Evolutionary conservation across 2,329 filamentous ascomycete genomes (phyloP).

Genomic region (Davidsoniella australis): DNA sequence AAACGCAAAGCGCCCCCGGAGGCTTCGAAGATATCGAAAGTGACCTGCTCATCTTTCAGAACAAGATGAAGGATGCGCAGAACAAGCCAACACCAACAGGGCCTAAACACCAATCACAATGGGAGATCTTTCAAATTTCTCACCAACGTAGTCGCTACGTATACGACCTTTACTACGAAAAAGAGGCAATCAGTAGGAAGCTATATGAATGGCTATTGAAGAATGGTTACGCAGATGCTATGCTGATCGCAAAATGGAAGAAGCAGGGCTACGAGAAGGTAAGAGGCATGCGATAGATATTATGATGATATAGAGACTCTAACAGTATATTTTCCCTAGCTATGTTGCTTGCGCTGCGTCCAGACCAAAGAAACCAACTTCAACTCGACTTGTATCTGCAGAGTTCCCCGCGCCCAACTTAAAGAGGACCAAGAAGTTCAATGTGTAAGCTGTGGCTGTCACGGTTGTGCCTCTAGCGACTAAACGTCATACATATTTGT

Average conservation of each 20-base stretch:
- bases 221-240: slow-evolving; percentile 87
- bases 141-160: slow-evolving; percentile 87
- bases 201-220: slow-evolving; percentile 95
- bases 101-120: slow-evolving; percentile 74
- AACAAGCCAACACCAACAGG: slow-evolving; percentile 70
- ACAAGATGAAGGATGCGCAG: slow-evolving; percentile 92
- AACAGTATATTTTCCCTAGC: slow-evolving; percentile 27
- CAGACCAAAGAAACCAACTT: slow-evolving; percentile 99
- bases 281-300: slow-evolving; percentile 16
- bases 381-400: slow-evolving; percentile 91
- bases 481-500: slow-evolving; percentile 22
- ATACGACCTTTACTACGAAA: slow-evolving; percentile 95
- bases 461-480: slow-evolving; percentile 76
- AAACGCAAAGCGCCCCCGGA: slow-evolving; percentile 71
- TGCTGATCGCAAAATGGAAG: slow-evolving; percentile 98
- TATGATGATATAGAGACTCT: slow-evolving; percentile 14
- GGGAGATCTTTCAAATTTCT: slow-evolving; percentile 95
- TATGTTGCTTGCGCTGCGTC: slow-evolving; percentile 89
- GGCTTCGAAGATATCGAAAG: slow-evolving; percentile 77
- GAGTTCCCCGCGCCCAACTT: slow-evolving; percentile 74
- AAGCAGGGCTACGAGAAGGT: slow-evolving; percentile 98
- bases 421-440: slow-evolving; percentile 84
- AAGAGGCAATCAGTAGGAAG: slow-evolving; percentile 81
- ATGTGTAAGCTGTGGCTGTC: slow-evolving; percentile 88
- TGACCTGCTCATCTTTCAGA: slow-evolving; percentile 67